Evolutionary conservation across 371 early-diverging fungal genomes (phyloP).

Genomic region (Coemansia sp.): DNA sequence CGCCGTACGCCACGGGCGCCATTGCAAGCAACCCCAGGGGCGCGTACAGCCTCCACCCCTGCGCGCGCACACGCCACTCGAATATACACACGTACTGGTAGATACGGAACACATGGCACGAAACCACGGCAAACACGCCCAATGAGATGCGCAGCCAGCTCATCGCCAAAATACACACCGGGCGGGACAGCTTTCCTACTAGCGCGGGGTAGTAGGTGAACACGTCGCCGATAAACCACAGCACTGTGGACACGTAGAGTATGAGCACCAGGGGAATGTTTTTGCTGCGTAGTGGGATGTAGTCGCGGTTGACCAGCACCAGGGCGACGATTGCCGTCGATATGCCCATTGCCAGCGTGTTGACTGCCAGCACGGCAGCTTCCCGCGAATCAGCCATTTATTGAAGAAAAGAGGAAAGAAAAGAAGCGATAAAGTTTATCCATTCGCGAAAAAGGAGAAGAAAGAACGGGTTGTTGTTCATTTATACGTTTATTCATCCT

Average conservation of each 20-base stretch:
- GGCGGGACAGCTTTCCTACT: slow-evolving; percentile 10
- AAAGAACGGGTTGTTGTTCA: background rate
- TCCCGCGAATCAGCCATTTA: slow-evolving; percentile 19
- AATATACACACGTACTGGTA: slow-evolving; percentile 44
- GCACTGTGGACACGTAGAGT: slow-evolving; percentile 19
- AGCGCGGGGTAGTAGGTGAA: slow-evolving; percentile 35
- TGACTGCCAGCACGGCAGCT: slow-evolving; percentile 27
- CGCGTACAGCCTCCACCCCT: slow-evolving; percentile 17
- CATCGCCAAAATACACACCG: slow-evolving; percentile 32
- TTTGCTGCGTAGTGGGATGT: slow-evolving; percentile 42
- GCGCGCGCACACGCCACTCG: slow-evolving; percentile 24
- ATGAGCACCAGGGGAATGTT: slow-evolving; percentile 37
- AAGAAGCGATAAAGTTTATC: background rate
- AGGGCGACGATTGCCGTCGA: slow-evolving; percentile 11
- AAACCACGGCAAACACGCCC: slow-evolving; percentile 25
- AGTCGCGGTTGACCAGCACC: slow-evolving; percentile 31
- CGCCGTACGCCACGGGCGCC: slow-evolving; percentile 22
- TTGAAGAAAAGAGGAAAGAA: background rate
- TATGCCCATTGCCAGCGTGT: slow-evolving; percentile 16
- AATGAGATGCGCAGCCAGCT: slow-evolving; percentile 44
- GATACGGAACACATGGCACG: slow-evolving; percentile 33
- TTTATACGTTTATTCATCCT: no score
- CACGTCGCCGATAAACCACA: slow-evolving; percentile 43
- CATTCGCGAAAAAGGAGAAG: background rate
- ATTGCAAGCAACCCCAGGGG: slow-evolving; percentile 7